These are phyloP conservation scores for Cyanidiococcus yangmingshanensis DNA, from an alignment of 23 red algal genomes.

Conservation along the genomic window DNA sequence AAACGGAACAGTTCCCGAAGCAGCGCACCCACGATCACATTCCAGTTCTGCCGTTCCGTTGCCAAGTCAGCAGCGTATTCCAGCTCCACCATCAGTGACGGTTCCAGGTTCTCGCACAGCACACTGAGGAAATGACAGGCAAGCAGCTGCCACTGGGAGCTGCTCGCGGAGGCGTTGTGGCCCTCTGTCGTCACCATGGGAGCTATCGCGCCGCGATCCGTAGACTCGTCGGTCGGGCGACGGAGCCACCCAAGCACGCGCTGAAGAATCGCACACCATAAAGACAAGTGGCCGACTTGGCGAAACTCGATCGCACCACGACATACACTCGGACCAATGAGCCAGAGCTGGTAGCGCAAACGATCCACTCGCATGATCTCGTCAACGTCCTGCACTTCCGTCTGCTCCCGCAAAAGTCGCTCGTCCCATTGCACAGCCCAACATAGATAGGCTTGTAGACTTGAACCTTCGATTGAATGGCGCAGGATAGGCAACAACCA, in stretches of 20 bases:
- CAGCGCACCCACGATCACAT: background rate
- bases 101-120: background rate
- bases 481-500: slow-evolving; percentile 10
- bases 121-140: background rate
- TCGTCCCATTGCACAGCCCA: background rate
- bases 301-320: background rate
- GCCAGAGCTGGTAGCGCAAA: background rate
- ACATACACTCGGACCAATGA: background rate
- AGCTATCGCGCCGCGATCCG: background rate
- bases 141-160: background rate
- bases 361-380: background rate
- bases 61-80: background rate
- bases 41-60: background rate
- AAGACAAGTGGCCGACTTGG: background rate
- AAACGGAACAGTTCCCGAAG: background rate
- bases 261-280: background rate
- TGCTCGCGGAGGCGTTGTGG: too few species aligned
- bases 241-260: background rate
- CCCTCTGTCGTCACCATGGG: background rate
- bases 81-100: background rate
- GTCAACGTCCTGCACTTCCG: background rate
- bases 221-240: background rate
- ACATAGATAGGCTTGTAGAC: background rate
- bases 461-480: background rate
- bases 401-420: background rate